phyloP scores from a whole-genome alignment of 2,329 filamentous ascomycete species.

The Botrytis hyacinthi region DNA sequence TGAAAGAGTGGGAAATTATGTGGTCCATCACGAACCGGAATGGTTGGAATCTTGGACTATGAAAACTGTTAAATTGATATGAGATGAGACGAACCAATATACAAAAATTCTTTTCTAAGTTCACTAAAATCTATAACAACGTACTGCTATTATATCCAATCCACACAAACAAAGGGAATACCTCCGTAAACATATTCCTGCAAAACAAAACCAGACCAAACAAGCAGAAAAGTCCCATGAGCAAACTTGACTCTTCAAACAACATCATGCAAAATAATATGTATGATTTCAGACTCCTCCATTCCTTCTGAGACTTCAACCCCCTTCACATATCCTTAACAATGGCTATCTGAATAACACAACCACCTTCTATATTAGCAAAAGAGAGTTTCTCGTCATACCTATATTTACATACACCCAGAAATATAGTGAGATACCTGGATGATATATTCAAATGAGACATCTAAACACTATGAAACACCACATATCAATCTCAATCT shows the following conservation, averaged over 20 bases:
- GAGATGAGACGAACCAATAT: background rate
- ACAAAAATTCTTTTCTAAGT: too few species aligned
- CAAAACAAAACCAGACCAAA: background rate
- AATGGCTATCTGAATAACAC: background rate
- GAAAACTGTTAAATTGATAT: background rate
- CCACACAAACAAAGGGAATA: background rate
- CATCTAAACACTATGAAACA: too few species aligned
- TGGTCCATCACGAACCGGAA: background rate
- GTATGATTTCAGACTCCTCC: too few species aligned
- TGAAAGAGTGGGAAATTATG: background rate
- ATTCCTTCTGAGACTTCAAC: too few species aligned
- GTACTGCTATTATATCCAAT: background rate
- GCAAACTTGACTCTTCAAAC: background rate
- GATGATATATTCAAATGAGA: too few species aligned
- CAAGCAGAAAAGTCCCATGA: background rate
- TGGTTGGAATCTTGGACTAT: background rate
- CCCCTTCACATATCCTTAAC: too few species aligned
- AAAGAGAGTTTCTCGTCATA: background rate
- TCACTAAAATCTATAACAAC: too few species aligned
- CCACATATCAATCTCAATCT: background rate
- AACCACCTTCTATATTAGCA: rapidly evolving
- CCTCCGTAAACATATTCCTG: background rate
- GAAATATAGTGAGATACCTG: too few species aligned
- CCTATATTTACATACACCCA: rapidly evolving
- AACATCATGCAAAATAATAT: background rate